Percentiles rank a stretch among this genome's conserved stretches.
These are phyloP conservation scores for Pulveroboletus sp. DNA, from an alignment of 768 basidiomycete genomes.

Conservation along the genomic window DNA sequence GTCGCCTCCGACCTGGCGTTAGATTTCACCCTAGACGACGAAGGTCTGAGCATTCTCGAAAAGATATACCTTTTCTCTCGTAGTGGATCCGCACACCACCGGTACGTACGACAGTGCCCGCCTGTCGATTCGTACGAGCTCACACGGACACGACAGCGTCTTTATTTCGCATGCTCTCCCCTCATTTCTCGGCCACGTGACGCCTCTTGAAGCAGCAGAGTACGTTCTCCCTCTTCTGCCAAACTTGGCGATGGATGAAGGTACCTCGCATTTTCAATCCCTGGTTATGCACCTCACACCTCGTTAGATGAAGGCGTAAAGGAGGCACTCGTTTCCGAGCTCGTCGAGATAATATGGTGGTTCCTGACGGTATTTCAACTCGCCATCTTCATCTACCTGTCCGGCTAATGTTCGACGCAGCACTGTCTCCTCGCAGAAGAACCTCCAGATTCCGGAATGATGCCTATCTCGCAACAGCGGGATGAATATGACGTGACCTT, in stretches of 20 bases:
- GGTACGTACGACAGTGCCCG: slow-evolving; percentile 29
- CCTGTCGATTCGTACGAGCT: background rate
- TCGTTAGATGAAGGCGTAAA: slow-evolving; percentile 76
- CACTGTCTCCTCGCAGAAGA: slow-evolving; percentile 66
- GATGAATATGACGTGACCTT: slow-evolving; percentile 29
- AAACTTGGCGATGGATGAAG: slow-evolving; percentile 80
- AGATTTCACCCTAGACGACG: slow-evolving; percentile 62
- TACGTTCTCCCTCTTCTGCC: slow-evolving; percentile 91
- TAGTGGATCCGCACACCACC: slow-evolving; percentile 64
- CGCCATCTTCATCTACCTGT: background rate
- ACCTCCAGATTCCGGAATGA: slow-evolving; percentile 13
- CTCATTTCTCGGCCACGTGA: slow-evolving; percentile 69
- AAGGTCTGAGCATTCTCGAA: slow-evolving; percentile 79
- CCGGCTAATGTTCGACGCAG: slow-evolving; percentile 32
- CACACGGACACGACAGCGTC: slow-evolving; percentile 45
- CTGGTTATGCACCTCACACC: slow-evolving; percentile 6
- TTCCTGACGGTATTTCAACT: slow-evolving; percentile 61
- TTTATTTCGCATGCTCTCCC: slow-evolving; percentile 85
- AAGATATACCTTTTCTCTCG: slow-evolving; percentile 87
- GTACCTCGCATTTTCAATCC: slow-evolving; percentile 36
- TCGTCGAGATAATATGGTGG: slow-evolving; percentile 88
- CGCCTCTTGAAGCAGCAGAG: slow-evolving; percentile 84
- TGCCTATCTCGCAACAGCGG: slow-evolving; percentile 12
- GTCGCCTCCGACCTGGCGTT: slow-evolving; percentile 28
- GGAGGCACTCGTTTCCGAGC: slow-evolving; percentile 77